Percentiles rank a stretch among this genome's conserved stretches.
Conservation (phyloP, 371 early-diverging fungal species). For the Nosema granulosis region DNA sequence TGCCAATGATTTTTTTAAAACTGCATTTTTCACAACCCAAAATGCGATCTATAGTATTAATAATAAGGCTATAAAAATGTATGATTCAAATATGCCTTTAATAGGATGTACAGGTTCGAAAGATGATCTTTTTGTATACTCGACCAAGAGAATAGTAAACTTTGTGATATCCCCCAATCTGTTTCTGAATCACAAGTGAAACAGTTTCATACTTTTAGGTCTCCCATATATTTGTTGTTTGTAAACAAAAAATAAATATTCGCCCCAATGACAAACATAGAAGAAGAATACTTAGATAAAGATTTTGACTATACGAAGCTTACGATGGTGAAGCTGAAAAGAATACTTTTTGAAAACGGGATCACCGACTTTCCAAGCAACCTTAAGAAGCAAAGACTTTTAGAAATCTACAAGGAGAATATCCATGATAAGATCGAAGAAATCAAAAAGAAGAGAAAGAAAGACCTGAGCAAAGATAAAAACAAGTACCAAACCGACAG, state of each 20-base stretch:
- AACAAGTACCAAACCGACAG: conserved; percentile 48
- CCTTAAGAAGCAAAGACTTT: conserved; percentile 40
- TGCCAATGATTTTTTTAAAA: background rate
- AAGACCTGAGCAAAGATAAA: conserved; percentile 35
- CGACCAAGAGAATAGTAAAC: no score
- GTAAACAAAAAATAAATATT: no score
- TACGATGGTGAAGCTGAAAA: conserved; percentile 57
- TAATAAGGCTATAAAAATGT: background rate
- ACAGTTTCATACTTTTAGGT: no score
- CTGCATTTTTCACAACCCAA: background rate
- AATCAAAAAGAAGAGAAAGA: conserved; percentile 16
- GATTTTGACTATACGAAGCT: conserved; percentile 60
- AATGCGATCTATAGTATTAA: background rate
- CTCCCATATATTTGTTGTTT: no score
- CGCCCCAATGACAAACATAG: conserved; percentile 1
- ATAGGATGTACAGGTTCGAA: background rate
- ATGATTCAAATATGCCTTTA: background rate
- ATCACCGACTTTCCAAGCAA: conserved; percentile 43
- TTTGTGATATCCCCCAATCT: no score
- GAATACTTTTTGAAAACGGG: conserved; percentile 57
- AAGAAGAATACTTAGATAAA: conserved; percentile 48
- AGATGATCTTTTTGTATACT: background rate
- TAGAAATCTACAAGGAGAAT: conserved; percentile 48
- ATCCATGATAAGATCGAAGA: conserved; percentile 55
- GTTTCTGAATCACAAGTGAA: no score